These are phyloP conservation scores for barrel medic (Medicago truncatula) DNA, from an alignment of 306 rosid genomes.

Conservation along the genomic window MtrunA17r5.0-ANR NC_053042.1:43800001-43800500, in stretches of 20 bases:
- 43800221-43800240: conserved; percentile 32
- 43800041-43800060: too few species aligned
- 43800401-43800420: conserved; percentile 99
- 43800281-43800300: too few species aligned
- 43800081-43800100: conserved; percentile 11
- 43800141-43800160: not conserved
- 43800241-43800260: conserved; percentile 21
- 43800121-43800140: not conserved
- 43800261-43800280: too few species aligned
- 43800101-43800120: not conserved
- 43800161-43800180: not conserved
- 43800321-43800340: too few species aligned
- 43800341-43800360: too few species aligned
- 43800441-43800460: conserved; percentile 99
- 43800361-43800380: too few species aligned
- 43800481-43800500: conserved; percentile 43
- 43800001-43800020: conserved; percentile 23
- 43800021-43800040: not conserved
- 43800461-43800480: conserved; percentile 54
- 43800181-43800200: not conserved
- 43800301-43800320: too few species aligned
- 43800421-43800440: conserved; percentile 97
- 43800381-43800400: conserved; percentile 95
- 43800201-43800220: not conserved
- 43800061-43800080: not conserved